Evolutionary conservation across 2,329 filamentous ascomycete species (phyloP).

Genomic region (Orbilia quercus): DNA sequence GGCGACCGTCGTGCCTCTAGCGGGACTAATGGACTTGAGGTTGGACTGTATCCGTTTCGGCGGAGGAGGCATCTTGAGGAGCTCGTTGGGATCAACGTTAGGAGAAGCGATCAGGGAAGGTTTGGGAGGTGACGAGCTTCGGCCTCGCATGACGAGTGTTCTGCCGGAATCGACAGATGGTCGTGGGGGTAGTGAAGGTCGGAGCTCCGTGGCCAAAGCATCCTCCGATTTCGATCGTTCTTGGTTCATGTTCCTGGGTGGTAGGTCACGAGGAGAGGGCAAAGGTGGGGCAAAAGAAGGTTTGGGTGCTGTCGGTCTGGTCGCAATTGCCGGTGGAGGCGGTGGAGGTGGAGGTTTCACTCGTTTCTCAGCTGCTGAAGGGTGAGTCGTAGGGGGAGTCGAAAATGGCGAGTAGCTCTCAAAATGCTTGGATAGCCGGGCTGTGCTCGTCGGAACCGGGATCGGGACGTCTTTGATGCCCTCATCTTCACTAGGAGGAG

Average conservation of each 20-base stretch:
- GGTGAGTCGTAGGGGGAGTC: slow-evolving; percentile 48
- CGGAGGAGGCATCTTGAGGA: slow-evolving; percentile 59
- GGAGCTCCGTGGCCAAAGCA: slow-evolving; percentile 11
- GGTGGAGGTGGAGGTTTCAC: slow-evolving; percentile 50
- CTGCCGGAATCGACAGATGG: slow-evolving; percentile 40
- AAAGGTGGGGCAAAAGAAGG: slow-evolving; percentile 32
- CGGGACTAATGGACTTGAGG: slow-evolving; percentile 42
- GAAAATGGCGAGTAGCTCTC: slow-evolving; percentile 53
- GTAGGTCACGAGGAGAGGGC: slow-evolving; percentile 23
- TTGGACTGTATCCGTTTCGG: slow-evolving; percentile 56
- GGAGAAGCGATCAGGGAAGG: slow-evolving; percentile 45
- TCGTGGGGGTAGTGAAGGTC: slow-evolving; percentile 50
- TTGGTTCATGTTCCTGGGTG: slow-evolving; percentile 4
- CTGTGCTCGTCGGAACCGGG: slow-evolving; percentile 33
- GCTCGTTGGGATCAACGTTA: slow-evolving; percentile 45
- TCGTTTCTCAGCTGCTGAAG: slow-evolving; percentile 42
- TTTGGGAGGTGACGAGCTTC: slow-evolving; percentile 59
- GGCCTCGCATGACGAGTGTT: slow-evolving; percentile 54
- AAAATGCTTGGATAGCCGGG: slow-evolving; percentile 47
- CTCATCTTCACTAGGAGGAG: slow-evolving; percentile 60
- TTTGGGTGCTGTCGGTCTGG: slow-evolving; percentile 61
- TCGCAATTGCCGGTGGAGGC: slow-evolving; percentile 60
- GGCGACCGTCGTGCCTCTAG: slow-evolving; percentile 18
- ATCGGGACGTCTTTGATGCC: slow-evolving; percentile 43
- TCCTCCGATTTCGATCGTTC: slow-evolving; percentile 47